phyloP scores from a whole-genome alignment of 208 protist species.

The Leishmania mexicana region DNA sequence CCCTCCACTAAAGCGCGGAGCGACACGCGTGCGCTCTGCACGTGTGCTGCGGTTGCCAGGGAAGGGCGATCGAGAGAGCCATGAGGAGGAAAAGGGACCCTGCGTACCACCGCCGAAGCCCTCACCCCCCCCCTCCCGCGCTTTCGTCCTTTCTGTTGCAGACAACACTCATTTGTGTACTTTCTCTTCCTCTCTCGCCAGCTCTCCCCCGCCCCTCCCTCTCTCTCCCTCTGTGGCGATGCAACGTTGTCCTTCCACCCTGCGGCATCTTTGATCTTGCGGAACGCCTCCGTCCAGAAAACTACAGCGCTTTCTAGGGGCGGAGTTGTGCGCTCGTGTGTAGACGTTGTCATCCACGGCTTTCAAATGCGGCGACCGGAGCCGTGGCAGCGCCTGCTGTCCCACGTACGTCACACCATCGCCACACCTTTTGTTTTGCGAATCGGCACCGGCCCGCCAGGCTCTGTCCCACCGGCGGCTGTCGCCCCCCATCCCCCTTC shows the following conservation, averaged over 20 bases:
- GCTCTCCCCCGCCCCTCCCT: not conserved
- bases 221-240: not conserved
- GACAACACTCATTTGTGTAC: not conserved
- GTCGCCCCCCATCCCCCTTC: not conserved
- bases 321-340: not conserved
- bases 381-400: slow-evolving; percentile 10
- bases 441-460: slow-evolving; percentile 4
- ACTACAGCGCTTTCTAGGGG: not conserved
- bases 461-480: not conserved
- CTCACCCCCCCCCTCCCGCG: no score
- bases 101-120: not conserved
- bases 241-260: not conserved
- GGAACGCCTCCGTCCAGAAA: not conserved
- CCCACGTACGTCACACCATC: not conserved
- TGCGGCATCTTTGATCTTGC: not conserved
- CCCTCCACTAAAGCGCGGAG: not conserved
- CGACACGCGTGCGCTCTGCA: not conserved
- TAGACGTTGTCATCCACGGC: not conserved
- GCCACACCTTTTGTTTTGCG: slow-evolving; percentile 1
- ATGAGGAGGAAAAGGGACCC: not conserved
- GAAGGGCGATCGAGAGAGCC: not conserved
- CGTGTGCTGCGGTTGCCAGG: not conserved
- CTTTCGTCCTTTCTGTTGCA: not conserved
- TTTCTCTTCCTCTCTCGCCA: not conserved
- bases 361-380: slow-evolving; percentile 1